Evolutionary conservation across 2,329 filamentous ascomycete genomes (phyloP), one percentile per base, ranked within the genome.

Genomic region (Talaromyces sp.): DNA sequence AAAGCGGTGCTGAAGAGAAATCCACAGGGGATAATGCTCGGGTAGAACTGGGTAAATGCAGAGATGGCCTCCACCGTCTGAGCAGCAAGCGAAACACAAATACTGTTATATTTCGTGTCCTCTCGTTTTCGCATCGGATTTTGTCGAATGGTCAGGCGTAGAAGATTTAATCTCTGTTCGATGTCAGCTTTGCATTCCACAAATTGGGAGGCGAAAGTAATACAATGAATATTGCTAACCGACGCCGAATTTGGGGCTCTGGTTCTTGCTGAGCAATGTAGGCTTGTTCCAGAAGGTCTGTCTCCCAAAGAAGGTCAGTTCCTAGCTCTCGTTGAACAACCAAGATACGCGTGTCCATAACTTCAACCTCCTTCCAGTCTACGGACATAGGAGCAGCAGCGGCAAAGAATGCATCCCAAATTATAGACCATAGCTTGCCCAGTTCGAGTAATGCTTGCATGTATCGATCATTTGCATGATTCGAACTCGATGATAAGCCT

Each of bases 361-460:
- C 2, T 17, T 48, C 35, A 6, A 40, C 13, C 16, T 48, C 46
- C 5, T 40, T 30, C 33, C 46, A 48, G 17, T 48, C 35, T 17
- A 14, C 22, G 4, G 20, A 14, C 14, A 20, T 48, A 4, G 22
- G 14, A 9, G 35, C 46, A 13, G 13, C 5, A 9, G 46, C 20
- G 3, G 46, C 20, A 32, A 48, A 48, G 33, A 48, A 48, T 13
- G 35, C 20, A 40, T 48, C 46, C 46, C 46, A 48, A 11, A 48
- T 48, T 13, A 30, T 9, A 40, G 33, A n/a, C 46, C 46, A 48
- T 20, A 40, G 16, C 8, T 30, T n/a, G 16, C 46, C 22, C 16
- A 48, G n/a, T 8, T 30, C 20, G 11, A 48, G 4, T 14, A 48
- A 20, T 3, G 27, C 22, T 16, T 48, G 45, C 33, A 48, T 16